These are phyloP conservation scores for Anaeromyces robustus DNA, from an alignment of 192 early-diverging fungal genomes.

Conservation along the genomic window DNA sequence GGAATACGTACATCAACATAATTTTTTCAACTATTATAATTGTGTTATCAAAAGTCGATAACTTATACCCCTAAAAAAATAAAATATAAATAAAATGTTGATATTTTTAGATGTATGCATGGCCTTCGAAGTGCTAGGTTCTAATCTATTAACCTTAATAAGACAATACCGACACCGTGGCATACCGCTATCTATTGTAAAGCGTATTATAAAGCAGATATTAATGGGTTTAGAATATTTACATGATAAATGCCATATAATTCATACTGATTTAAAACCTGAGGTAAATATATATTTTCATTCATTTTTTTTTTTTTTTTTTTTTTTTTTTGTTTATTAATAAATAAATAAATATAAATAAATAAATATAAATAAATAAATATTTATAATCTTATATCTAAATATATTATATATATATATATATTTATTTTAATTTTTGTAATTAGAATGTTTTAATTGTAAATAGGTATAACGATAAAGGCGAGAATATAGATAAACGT, in stretches of 20 bases:
- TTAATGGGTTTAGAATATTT: constrained; percentile 84
- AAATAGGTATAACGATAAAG: background rate
- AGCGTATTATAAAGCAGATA: constrained; percentile 79
- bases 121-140: constrained; percentile 94
- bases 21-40: background rate
- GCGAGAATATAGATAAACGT: background rate
- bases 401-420: too few relatives aligned
- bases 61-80: background rate
- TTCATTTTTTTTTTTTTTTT: too few relatives aligned
- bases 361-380: too few relatives aligned
- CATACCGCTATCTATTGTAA: constrained; percentile 71
- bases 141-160: constrained; percentile 81
- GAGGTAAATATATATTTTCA: constrained; percentile 8
- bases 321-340: too few relatives aligned
- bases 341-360: too few relatives aligned
- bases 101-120: constrained; percentile 68
- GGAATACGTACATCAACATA: constrained; percentile 37
- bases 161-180: constrained; percentile 66
- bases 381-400: too few relatives aligned
- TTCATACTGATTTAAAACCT: constrained; percentile 96
- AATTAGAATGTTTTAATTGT: background rate
- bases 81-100: background rate
- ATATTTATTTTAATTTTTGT: too few relatives aligned
- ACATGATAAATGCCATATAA: constrained; percentile 83
- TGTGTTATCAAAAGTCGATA: background rate